Percentiles rank a stretch among this genome's conserved stretches.
phyloP scores from a whole-genome alignment of 192 early-diverging fungal species.

The Coemansia sp. region DNA sequence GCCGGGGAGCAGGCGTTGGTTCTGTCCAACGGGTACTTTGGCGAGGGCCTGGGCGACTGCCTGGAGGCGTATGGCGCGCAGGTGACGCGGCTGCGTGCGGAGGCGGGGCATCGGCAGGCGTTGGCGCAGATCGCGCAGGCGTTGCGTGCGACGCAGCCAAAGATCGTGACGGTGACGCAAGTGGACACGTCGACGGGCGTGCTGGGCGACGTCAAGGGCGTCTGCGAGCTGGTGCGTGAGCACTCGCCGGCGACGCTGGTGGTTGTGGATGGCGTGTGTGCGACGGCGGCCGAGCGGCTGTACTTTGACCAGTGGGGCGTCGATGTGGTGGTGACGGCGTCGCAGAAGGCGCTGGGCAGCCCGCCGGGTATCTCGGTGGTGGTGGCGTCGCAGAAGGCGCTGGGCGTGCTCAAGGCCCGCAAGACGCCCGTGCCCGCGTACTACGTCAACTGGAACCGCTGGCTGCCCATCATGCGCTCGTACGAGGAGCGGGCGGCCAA shows the following conservation, averaged over 20 bases:
- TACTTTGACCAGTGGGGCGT: constrained; percentile 87
- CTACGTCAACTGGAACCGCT: constrained; percentile 88
- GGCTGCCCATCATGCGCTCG: constrained; percentile 94
- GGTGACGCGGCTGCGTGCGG: constrained; percentile 66
- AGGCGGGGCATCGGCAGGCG: constrained; percentile 64
- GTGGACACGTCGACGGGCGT: constrained; percentile 96
- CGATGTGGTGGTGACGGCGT: constrained; percentile 88
- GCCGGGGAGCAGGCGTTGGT: constrained; percentile 83
- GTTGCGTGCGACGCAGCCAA: constrained; percentile 63
- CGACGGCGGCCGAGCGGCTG: constrained; percentile 89
- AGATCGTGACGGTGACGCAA: constrained; percentile 88
- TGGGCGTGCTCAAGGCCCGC: constrained; percentile 47
- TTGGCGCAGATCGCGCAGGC: constrained; percentile 61
- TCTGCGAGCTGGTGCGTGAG: constrained; percentile 65
- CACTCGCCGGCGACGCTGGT: constrained; percentile 83
- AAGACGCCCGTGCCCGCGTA: constrained; percentile 79
- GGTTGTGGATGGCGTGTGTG: constrained; percentile 92
- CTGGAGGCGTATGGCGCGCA: constrained; percentile 84
- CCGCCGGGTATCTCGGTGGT: constrained; percentile 91
- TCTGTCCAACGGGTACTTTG: constrained; percentile 92
- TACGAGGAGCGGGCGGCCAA: constrained; percentile 88
- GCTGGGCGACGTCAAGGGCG: constrained; percentile 71
- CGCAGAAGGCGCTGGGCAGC: constrained; percentile 92
- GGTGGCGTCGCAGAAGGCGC: constrained; percentile 63
- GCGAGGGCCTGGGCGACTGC: constrained; percentile 90